phyloP scores from a whole-genome alignment of 495 filamentous ascomycete genomes.

The Penicillium desertorum region DNA sequence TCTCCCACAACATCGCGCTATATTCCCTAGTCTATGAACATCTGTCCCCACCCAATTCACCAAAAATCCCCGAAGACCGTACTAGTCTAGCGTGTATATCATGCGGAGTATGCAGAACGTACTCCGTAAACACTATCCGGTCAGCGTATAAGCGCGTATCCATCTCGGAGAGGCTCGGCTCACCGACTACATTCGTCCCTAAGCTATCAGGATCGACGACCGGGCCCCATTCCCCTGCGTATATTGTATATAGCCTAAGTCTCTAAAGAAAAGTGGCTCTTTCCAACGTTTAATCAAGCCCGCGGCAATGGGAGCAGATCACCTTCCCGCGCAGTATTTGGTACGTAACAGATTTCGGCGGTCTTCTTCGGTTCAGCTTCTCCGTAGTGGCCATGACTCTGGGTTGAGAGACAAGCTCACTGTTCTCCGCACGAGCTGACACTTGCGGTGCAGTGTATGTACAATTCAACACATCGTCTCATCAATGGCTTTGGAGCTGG shows the following conservation, averaged over 20 bases:
- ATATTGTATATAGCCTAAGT: constrained; percentile 11
- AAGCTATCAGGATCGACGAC: constrained; percentile 22
- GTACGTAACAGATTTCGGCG: constrained; percentile 8
- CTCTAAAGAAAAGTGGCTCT: constrained; percentile 22
- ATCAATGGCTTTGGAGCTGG: neutral
- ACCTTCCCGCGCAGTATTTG: neutral
- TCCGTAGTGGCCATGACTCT: neutral
- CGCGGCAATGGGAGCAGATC: neutral
- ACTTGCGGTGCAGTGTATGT: neutral
- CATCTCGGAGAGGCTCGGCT: neutral
- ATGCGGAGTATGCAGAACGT: neutral
- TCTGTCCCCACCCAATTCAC: constrained; percentile 1
- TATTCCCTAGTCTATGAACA: neutral
- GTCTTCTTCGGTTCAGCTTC: neutral
- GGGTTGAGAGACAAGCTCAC: neutral
- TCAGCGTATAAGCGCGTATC: neutral
- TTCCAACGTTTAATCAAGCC: neutral
- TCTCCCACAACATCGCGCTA: constrained; percentile 7
- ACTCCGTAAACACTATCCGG: neutral
- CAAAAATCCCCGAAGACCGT: neutral
- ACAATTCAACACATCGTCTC: neutral
- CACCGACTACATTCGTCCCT: neutral
- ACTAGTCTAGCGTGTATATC: neutral
- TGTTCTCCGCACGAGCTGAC: neutral
- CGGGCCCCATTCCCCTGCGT: constrained; percentile 20